Conservation (phyloP, 805 yeast species). For the Schizosaccharomyces octosporus region DNA sequence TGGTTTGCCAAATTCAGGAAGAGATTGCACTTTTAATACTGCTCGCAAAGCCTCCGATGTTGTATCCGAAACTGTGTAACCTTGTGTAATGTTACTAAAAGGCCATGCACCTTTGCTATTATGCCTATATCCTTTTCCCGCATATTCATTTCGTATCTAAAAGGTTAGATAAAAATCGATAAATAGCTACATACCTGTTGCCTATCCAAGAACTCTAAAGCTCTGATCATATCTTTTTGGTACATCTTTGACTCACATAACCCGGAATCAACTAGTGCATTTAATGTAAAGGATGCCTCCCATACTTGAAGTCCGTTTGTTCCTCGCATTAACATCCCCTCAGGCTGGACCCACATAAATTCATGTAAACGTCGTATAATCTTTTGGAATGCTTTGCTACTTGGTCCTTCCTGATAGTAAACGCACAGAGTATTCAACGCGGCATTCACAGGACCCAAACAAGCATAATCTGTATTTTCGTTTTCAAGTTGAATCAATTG, state of each 20-base stretch:
- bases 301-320: constrained; percentile 94
- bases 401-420: constrained; percentile 40
- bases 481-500: constrained; percentile 50
- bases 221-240: constrained; percentile 34
- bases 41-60: constrained; percentile 92
- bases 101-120: constrained; percentile 82
- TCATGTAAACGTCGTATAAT: constrained; percentile 44
- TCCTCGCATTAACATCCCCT: constrained; percentile 85
- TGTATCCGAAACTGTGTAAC: constrained; percentile 89
- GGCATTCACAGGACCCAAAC: constrained; percentile 84
- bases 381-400: constrained; percentile 33
- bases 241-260: constrained; percentile 35
- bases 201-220: constrained; percentile 46
- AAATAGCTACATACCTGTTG: constrained; percentile 26
- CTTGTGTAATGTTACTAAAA: constrained; percentile 83
- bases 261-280: constrained; percentile 58
- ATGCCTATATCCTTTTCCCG: constrained; percentile 57
- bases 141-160: constrained; percentile 49
- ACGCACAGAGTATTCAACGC: constrained; percentile 62
- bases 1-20: constrained; percentile 24
- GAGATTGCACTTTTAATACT: constrained; percentile 64
- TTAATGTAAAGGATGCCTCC: constrained; percentile 85
- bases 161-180: background rate
- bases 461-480: constrained; percentile 49
- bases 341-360: constrained; percentile 58